Base-by-base conservation (phyloP, 352 stramenopile genomes). In the Globisporangium okanoganense region DNA sequence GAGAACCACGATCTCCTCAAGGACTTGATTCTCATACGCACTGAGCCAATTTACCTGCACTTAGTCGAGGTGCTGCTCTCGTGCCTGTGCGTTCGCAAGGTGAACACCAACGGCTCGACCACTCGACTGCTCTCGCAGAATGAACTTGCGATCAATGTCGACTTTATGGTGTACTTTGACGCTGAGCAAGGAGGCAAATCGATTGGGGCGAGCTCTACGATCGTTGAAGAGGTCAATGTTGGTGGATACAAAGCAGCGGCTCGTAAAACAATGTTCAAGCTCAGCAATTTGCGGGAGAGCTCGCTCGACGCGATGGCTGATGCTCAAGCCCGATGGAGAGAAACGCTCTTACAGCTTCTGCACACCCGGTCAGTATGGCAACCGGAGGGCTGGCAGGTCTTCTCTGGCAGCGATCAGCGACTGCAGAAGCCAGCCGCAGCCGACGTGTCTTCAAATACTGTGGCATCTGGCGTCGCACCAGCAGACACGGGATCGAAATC, bases 11-110 rank as follows among this genome's bases (percentile, higher is more conserved):
- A 77, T 8, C 53, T 88, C 3, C 66, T 94, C 10, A 77, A 83
- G n/a, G 82, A 94, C 38, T 35, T 92, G 18, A 78, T 94, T n/a
- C 18, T 90, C 16, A 53, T 70, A 6, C 75, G 79, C 45, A 90
- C 84, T 1, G 76, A 92, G 52, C 58, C 80, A 0, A 88, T 90
- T 27, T 73, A 83, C 40, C 64, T 73, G 1, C 76, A 87, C 45
- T 58, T 88, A 5, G 63, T 76, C 4, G 80, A 94, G 3, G 74
- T 87, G 1, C 36, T 92, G 10, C 50, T 68, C n/a, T 75, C 78
- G 1, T 84, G 76, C 29, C 31, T 82, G 25, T 68, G 58, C 14
- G 18, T 94, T 22, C 75, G 78, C 29, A 82, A 79, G 22, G 52
- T 70, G 31, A 73, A 65, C 36, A 41, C 68, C 16, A 79, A 64